Base-by-base conservation (phyloP, 2,329 filamentous ascomycete genomes). In the Ophiostoma populinum region DNA sequence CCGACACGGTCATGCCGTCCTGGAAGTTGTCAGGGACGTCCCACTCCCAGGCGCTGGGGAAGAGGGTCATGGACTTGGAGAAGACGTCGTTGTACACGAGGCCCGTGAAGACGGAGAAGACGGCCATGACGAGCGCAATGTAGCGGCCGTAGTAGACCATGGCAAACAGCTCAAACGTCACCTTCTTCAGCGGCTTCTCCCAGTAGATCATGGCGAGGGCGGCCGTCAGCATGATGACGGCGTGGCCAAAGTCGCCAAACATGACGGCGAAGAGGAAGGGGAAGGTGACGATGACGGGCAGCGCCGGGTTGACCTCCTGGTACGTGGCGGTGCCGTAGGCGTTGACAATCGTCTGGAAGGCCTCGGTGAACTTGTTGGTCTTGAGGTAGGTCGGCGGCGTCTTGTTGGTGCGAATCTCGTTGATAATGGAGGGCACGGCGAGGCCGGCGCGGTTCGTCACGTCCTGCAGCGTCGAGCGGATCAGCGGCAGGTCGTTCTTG, bases 231-330 rank as follows among this genome's bases (percentile, higher is more conserved):
- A 98, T 92, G 55, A 98, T 80, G 45, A 77, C 56, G 45, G 87
- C 90, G 51, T 98, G 90, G 34, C 90, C 92, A 40, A 93, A 77
- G 57, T 98, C 90, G 64, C 90, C 92, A 53, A 98, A 98, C 90
- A 98, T 98, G 70, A 98, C 90, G 33, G 90, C 90, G 53, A 98
- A 98, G 42, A 98, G 66, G 65, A 98, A 98, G n/a, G 92, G 90
- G 58, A 98, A 98, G 6, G 90, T 98, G 43, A 98, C 77, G 46
- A 95, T 85, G 34, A 92, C 90, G 24, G 87, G 87, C 16, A 98
- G 68, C 42, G 85, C 87, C 38, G 90, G 90, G 59, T 98, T 98
- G 55, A 94, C 80, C 60, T 98, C 90, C 46, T 80, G 80, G 58
- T 98, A 98, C 45, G 92, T 95, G 41, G 90, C 81, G 27, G 90